A percentile compares a stretch with the other conserved stretches of the same genome.
Conservation (phyloP, 2,329 filamentous ascomycete genomes). For the Xylogone sp. region DNA sequence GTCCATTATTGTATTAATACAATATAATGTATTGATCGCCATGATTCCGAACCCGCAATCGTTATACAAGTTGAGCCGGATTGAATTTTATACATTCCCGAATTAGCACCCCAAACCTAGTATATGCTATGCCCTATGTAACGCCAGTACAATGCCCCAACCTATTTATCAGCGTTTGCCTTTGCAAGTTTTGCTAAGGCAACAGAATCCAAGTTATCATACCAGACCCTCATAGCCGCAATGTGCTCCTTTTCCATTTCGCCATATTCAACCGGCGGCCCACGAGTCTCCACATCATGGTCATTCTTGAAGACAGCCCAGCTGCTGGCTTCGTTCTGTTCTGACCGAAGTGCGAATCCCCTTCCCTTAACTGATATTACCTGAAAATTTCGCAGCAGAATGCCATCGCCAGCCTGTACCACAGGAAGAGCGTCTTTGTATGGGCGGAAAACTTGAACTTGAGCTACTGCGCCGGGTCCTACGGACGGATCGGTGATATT, state of each 20-base stretch:
- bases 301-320: conserved; percentile 57
- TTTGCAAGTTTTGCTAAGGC: conserved; percentile 44
- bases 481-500: conserved; percentile 53
- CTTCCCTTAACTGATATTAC: conserved; percentile 50
- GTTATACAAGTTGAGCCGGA: neutral
- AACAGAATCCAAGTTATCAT: conserved; percentile 38
- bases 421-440: conserved; percentile 54
- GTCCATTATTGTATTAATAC: too few species aligned
- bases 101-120: neutral
- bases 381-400: conserved; percentile 54
- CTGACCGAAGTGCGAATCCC: conserved; percentile 48
- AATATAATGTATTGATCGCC: too few species aligned
- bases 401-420: conserved; percentile 52
- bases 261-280: conserved; percentile 55
- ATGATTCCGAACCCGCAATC: too few species aligned
- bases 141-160: neutral
- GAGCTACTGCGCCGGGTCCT: conserved; percentile 44
- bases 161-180: conserved; percentile 34
- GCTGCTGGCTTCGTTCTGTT: conserved; percentile 49
- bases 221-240: conserved; percentile 44
- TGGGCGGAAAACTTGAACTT: conserved; percentile 56
- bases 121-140: neutral
- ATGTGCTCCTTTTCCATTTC: conserved; percentile 47
- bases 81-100: neutral
- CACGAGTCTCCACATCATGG: conserved; percentile 48